Percentiles rank a stretch among this genome's conserved stretches.
Evolutionary conservation across 1,284 basidiomycete genomes (phyloP).

Genomic region (Irpex sp.): DNA sequence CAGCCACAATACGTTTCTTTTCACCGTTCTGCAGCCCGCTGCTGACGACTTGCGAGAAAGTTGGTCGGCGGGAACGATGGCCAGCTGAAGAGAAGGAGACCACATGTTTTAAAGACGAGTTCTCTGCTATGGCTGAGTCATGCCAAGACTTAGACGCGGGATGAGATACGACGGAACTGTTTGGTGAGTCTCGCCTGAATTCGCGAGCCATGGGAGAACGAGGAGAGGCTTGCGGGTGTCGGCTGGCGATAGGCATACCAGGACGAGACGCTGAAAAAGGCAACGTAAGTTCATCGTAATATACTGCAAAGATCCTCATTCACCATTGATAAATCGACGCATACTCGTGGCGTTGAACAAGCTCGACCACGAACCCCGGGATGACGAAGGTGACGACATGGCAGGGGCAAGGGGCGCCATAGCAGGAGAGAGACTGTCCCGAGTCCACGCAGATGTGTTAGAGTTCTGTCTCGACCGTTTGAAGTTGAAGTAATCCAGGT

Average conservation of each 20-base stretch:
- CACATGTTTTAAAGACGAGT: conserved; percentile 19
- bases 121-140: conserved; percentile 30
- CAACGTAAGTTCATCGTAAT: no score
- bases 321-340: conserved; percentile 59
- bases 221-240: conserved; percentile 4
- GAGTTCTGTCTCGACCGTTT: conserved; percentile 12
- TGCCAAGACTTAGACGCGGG: conserved; percentile 49
- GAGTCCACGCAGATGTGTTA: conserved; percentile 37
- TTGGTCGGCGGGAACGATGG: conserved; percentile 29
- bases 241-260: conserved; percentile 7
- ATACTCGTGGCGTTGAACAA: conserved; percentile 62
- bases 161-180: background rate
- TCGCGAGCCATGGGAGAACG: conserved; percentile 1
- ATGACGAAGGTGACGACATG: conserved; percentile 46
- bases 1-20: conserved; percentile 32
- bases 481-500: conserved; percentile 15
- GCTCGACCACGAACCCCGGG: conserved; percentile 74
- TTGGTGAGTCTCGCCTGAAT: conserved; percentile 5
- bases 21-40: conserved; percentile 26
- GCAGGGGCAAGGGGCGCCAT: conserved; percentile 28
- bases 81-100: conserved; percentile 40
- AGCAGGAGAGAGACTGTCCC: conserved; percentile 32
- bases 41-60: conserved; percentile 35
- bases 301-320: conserved; percentile 24
- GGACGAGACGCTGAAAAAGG: conserved; percentile 8